Evolutionary conservation across 1,139 yeast genomes (phyloP).

Genomic region (Saccharomyces hybrid): DNA sequence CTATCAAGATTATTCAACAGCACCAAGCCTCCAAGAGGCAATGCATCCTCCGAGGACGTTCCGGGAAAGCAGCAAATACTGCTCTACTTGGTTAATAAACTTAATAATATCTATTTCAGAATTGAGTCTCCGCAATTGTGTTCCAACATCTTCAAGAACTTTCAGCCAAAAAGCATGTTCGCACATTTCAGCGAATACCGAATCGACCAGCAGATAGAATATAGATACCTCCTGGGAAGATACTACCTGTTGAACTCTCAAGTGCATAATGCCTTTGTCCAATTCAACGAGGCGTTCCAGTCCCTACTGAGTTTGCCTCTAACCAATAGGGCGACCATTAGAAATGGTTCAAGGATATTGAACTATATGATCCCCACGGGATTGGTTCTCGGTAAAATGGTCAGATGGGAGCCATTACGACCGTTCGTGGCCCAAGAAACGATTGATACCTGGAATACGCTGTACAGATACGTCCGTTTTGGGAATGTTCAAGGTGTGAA

Average conservation of each 20-base stretch:
- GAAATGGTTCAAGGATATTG: constrained; percentile 21
- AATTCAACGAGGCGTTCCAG: constrained; percentile 22
- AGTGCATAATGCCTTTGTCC: constrained; percentile 27
- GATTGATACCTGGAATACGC: constrained; percentile 14
- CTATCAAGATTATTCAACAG: constrained; percentile 30
- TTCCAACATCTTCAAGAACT: constrained; percentile 31
- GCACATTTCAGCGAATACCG: constrained; percentile 23
- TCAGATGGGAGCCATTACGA: constrained; percentile 7
- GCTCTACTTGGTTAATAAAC: constrained; percentile 26
- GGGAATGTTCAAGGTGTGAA: constrained; percentile 23
- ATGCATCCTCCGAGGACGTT: constrained; percentile 10
- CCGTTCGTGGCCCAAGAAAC: constrained; percentile 9
- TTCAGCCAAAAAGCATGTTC: constrained; percentile 28
- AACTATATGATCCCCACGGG: constrained; percentile 26
- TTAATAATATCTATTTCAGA: constrained; percentile 29
- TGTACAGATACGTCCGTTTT: constrained; percentile 13
- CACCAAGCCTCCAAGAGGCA: constrained; percentile 21
- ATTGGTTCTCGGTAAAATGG: constrained; percentile 25
- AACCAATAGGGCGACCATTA: constrained; percentile 6
- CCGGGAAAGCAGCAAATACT: constrained; percentile 27
- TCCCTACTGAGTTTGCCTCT: constrained; percentile 10
- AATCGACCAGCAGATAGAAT: constrained; percentile 26
- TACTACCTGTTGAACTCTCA: constrained; percentile 27
- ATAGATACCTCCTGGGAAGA: constrained; percentile 28
- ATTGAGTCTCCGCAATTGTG: constrained; percentile 31